Conservation (phyloP, 1,284 basidiomycete genomes). For the Cerioporus squamosus region DNA sequence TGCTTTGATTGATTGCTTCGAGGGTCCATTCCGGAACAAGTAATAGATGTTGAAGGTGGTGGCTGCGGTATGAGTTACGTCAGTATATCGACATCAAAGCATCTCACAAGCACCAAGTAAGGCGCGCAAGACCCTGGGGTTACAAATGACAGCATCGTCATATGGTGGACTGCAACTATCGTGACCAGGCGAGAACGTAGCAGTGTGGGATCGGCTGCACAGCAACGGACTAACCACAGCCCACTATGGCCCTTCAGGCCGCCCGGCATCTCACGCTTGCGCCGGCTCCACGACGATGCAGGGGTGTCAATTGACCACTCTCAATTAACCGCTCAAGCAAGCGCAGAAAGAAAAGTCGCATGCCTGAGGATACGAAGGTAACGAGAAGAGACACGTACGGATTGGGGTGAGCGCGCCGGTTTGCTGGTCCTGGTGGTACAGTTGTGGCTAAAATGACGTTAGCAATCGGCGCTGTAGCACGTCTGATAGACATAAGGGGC, state of each 20-base stretch:
- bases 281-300: neutral
- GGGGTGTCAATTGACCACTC: too few relatives aligned
- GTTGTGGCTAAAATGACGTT: slow-evolving; percentile 13
- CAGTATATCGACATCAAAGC: neutral
- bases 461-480: neutral
- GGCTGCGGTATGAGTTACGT: neutral
- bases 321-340: neutral
- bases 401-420: slow-evolving; percentile 24
- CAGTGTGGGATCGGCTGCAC: too few relatives aligned
- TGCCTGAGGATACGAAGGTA: too few relatives aligned
- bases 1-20: slow-evolving; percentile 22
- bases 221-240: too few relatives aligned
- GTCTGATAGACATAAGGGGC: neutral
- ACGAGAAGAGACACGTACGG: slow-evolving; percentile 12
- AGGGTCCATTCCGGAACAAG: slow-evolving; percentile 20
- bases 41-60: slow-evolving; percentile 32
- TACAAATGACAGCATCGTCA: too few relatives aligned
- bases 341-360: neutral
- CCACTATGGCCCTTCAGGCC: too few relatives aligned
- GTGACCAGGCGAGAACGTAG: too few relatives aligned
- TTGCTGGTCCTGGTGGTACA: slow-evolving; percentile 28
- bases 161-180: too few relatives aligned
- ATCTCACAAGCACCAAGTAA: neutral
- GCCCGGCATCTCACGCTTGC: neutral
- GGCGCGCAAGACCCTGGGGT: neutral